Conservation (phyloP, 1,284 basidiomycete species). For the Puccinia brachypodii region DNA sequence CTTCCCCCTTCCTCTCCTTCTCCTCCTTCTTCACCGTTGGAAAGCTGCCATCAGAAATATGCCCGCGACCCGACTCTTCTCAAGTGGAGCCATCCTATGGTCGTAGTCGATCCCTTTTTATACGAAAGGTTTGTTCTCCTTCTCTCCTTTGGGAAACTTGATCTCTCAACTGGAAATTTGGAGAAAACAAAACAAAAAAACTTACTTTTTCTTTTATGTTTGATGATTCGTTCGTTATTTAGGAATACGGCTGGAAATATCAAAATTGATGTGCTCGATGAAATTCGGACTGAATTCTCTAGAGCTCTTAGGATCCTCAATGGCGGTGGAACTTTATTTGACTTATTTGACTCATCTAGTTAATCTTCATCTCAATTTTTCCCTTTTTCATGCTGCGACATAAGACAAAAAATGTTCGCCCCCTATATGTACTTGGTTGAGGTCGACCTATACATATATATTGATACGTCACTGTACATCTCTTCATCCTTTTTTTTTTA, state of each 20-base stretch:
- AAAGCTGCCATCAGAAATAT: background rate
- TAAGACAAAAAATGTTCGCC: too few relatives aligned
- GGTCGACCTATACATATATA: too few relatives aligned
- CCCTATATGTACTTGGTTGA: too few relatives aligned
- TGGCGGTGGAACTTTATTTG: background rate
- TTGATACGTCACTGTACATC: too few relatives aligned
- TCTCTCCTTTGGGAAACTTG: background rate
- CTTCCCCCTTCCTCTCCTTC: background rate
- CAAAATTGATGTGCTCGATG: background rate
- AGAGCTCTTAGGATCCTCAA: background rate
- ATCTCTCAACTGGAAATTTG: background rate
- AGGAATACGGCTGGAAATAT: constrained; percentile 33
- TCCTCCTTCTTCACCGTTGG: background rate
- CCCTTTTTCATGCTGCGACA: background rate
- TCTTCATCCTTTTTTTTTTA: too few relatives aligned
- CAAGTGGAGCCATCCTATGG: background rate
- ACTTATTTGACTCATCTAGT: background rate
- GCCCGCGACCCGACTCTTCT: background rate
- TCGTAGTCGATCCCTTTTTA: constrained; percentile 12
- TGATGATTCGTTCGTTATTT: background rate
- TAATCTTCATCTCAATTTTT: background rate
- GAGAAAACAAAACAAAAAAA: too few relatives aligned
- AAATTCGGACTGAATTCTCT: background rate
- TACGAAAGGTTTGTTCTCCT: background rate
- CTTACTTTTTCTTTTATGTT: background rate